phyloP scores from a whole-genome alignment of 306 rosid species.

The Castanopsis chinensis region DNA sequence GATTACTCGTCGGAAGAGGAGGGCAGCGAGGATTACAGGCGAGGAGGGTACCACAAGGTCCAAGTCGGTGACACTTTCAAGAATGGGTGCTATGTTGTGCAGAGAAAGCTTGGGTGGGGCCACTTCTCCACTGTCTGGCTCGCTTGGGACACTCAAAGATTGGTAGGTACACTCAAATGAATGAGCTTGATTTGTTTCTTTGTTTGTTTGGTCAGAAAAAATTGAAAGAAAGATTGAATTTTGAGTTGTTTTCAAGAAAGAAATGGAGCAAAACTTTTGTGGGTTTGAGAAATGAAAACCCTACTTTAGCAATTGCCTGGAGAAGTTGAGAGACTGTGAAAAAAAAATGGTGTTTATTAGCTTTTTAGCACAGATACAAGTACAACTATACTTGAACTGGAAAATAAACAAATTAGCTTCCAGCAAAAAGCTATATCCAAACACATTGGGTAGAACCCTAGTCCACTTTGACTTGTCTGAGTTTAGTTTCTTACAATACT shows the following conservation, averaged over 20 bases:
- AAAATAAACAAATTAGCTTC: no score
- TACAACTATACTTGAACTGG: no score
- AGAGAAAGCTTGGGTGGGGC: constrained; percentile 99
- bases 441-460: no score
- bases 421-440: no score
- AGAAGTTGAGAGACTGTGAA: no score
- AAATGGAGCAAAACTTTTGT: no score
- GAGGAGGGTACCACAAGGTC: constrained; percentile 96
- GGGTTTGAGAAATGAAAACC: no score
- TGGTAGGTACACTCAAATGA: constrained; percentile 5
- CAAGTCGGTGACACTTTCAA: constrained; percentile 80
- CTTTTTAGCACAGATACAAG: no score
- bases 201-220: background rate
- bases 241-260: background rate
- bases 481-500: no score
- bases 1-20: constrained; percentile 96
- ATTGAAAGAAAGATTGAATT: background rate
- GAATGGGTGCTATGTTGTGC: constrained; percentile 69
- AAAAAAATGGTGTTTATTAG: no score
- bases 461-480: no score
- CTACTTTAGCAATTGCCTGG: no score
- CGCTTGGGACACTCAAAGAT: constrained; percentile 79
- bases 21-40: constrained; percentile 90
- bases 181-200: constrained; percentile 22
- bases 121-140: constrained; percentile 99